Evolutionary conservation across 805 yeast species (phyloP).

Genomic region (Candida nanaspora): DNA sequence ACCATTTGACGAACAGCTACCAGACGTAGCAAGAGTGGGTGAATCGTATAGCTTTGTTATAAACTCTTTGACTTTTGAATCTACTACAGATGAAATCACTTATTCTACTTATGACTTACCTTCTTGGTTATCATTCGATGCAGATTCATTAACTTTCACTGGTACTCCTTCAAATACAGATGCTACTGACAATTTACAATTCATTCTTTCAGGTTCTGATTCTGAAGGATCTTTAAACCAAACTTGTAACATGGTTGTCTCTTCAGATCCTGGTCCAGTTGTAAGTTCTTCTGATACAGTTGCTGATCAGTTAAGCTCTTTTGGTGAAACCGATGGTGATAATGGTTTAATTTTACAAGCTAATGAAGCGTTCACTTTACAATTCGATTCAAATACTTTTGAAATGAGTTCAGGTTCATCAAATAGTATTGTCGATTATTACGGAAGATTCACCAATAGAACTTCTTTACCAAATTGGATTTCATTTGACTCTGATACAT

Average conservation of each 20-base stretch:
- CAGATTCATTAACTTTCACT: constrained; percentile 46
- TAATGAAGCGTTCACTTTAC: constrained; percentile 55
- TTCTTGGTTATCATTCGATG: constrained; percentile 71
- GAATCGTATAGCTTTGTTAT: constrained; percentile 57
- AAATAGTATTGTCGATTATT: constrained; percentile 53
- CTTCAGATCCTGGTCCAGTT: constrained; percentile 48
- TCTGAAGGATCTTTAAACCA: constrained; percentile 41
- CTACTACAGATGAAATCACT: constrained; percentile 34
- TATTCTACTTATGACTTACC: constrained; percentile 62
- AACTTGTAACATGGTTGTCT: constrained; percentile 53
- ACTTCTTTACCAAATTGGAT: constrained; percentile 93
- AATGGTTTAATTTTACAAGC: constrained; percentile 71
- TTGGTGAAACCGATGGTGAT: constrained; percentile 72
- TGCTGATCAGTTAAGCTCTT: constrained; percentile 45
- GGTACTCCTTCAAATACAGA: constrained; percentile 57
- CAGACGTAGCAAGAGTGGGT: constrained; percentile 76
- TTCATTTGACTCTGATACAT: constrained; percentile 49
- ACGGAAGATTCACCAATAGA: constrained; percentile 75
- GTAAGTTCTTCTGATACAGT: constrained; percentile 33
- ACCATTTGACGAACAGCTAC: constrained; percentile 79
- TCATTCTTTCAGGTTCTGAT: constrained; percentile 62
- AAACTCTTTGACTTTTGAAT: constrained; percentile 60
- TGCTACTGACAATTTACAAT: constrained; percentile 37
- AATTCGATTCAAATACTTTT: constrained; percentile 60
- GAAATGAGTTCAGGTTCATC: constrained; percentile 33